Conservation (phyloP, 768 basidiomycete genomes). For the Calocybe cyanea region DNA sequence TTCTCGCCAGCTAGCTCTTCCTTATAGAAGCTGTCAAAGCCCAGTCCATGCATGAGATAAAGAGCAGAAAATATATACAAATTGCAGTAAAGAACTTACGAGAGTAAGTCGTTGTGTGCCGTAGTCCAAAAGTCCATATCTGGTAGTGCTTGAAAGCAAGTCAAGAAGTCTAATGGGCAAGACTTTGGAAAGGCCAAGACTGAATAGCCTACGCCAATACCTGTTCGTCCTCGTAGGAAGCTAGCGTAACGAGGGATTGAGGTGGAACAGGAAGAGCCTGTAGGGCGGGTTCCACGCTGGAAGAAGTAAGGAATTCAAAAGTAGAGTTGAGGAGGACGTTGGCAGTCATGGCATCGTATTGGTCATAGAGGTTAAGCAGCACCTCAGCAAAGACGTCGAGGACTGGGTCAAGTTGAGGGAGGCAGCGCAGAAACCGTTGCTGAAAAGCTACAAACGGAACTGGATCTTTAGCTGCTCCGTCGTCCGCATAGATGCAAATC, state of each 20-base stretch:
- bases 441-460: constrained; percentile 12
- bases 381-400: constrained; percentile 15
- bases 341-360: constrained; percentile 5
- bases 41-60: no score
- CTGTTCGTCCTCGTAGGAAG: constrained; percentile 13
- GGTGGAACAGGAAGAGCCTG: constrained; percentile 1
- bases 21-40: constrained; percentile 15
- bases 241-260: constrained; percentile 8
- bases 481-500: constrained; percentile 20
- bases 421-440: constrained; percentile 14
- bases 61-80: not conserved
- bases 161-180: not conserved
- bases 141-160: constrained; percentile 8
- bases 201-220: constrained; percentile 2
- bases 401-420: constrained; percentile 16
- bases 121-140: constrained; percentile 16
- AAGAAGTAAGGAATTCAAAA: constrained; percentile 7
- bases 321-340: constrained; percentile 10
- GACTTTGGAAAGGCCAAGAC: constrained; percentile 11
- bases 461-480: constrained; percentile 9
- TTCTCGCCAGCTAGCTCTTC: constrained; percentile 18
- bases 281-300: constrained; percentile 5
- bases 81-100: constrained; percentile 14
- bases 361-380: constrained; percentile 5
- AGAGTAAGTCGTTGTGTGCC: constrained; percentile 15